phyloP scores from a whole-genome alignment of 768 basidiomycete species.

The Chlorophyllum brunneum region DNA sequence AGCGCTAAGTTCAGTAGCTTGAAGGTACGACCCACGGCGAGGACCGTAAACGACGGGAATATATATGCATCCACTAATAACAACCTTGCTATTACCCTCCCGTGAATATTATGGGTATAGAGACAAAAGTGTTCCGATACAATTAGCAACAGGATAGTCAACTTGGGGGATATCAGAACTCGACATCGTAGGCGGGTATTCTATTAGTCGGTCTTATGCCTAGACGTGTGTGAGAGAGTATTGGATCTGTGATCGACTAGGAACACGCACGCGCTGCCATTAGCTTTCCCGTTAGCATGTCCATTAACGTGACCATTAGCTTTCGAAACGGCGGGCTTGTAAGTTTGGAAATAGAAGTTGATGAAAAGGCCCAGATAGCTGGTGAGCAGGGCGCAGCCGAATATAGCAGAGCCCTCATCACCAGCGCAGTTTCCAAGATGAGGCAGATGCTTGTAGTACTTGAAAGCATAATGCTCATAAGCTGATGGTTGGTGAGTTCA shows the following conservation, averaged over 20 bases:
- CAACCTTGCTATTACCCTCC: slow-evolving; percentile 11
- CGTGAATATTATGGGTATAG: slow-evolving; percentile 13
- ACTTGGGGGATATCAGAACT: neutral
- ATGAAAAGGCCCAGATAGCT: slow-evolving; percentile 94
- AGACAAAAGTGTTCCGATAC: slow-evolving; percentile 3
- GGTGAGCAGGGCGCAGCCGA: slow-evolving; percentile 86
- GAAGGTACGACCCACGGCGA: too few relatives aligned
- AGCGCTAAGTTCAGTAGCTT: too few relatives aligned
- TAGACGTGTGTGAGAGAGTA: slow-evolving; percentile 14
- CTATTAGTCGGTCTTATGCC: slow-evolving; percentile 29
- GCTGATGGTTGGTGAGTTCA: slow-evolving; percentile 31
- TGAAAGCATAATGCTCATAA: slow-evolving; percentile 77
- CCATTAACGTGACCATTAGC: slow-evolving; percentile 37
- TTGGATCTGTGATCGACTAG: neutral
- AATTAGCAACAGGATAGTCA: slow-evolving; percentile 5
- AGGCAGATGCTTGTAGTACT: slow-evolving; percentile 66
- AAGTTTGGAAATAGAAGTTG: slow-evolving; percentile 88
- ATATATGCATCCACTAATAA: slow-evolving; percentile 3
- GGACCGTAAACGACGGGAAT: slow-evolving; percentile 18
- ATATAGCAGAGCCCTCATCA: slow-evolving; percentile 80
- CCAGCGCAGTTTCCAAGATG: slow-evolving; percentile 81
- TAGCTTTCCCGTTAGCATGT: slow-evolving; percentile 23
- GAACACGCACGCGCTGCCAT: slow-evolving; percentile 16
- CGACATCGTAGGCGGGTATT: slow-evolving; percentile 6
- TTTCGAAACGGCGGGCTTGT: slow-evolving; percentile 50